A percentile compares a stretch with the other conserved stretches of the same genome.
Evolutionary conservation across 306 rosid species (phyloP).

Genomic region (Inga laurina): DNA sequence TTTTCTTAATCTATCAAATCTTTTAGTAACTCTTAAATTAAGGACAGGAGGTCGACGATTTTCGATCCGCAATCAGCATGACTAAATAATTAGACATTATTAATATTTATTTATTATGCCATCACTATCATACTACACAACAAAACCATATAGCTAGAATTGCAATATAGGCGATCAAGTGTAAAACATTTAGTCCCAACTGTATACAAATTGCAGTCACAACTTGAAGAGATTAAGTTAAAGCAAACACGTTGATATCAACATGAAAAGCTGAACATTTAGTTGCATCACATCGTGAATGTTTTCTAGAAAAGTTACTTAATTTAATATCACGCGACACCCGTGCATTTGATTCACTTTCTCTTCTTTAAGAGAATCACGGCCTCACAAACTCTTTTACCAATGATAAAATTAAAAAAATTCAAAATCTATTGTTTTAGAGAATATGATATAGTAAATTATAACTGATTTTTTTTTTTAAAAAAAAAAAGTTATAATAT

Average conservation of each 20-base stretch:
- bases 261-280: background rate
- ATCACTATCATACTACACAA: background rate
- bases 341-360: background rate
- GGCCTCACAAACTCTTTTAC: too few species aligned
- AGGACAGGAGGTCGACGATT: too few species aligned
- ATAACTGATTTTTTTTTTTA: too few species aligned
- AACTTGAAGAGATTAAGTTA: background rate
- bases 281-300: background rate
- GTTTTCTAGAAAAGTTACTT: background rate
- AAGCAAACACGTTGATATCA: background rate
- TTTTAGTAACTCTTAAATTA: too few species aligned
- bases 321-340: background rate
- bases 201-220: background rate
- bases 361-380: background rate
- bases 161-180: background rate
- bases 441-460: too few species aligned
- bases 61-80: too few species aligned
- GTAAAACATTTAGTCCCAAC: background rate
- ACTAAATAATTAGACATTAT: too few species aligned
- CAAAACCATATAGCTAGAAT: background rate
- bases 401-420: too few species aligned
- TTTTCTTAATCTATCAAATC: too few species aligned
- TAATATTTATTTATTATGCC: too few species aligned
- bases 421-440: too few species aligned
- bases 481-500: too few species aligned